Percentiles rank a stretch among this genome's conserved stretches.
These are phyloP conservation scores for Gaertneriomyces semiglobifer DNA, from an alignment of 192 early-diverging fungal species.

Conservation along the genomic window DNA sequence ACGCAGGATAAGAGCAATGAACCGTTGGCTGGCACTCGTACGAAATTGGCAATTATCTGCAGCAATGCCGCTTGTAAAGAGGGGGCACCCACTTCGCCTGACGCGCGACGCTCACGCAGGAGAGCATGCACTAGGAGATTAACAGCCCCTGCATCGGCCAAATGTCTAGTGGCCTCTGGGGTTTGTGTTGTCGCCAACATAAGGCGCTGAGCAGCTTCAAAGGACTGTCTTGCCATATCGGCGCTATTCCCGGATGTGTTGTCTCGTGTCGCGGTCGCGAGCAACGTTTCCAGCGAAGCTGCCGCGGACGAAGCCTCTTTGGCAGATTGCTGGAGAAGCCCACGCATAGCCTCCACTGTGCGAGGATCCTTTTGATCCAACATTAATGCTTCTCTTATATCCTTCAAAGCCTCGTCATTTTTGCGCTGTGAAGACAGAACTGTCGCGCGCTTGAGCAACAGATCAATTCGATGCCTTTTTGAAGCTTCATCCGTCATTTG, in stretches of 20 bases:
- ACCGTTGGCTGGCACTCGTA: neutral
- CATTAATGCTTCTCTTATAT: constrained; percentile 23
- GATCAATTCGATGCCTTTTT: no score
- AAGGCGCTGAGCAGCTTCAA: constrained; percentile 32
- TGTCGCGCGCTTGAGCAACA: constrained; percentile 23
- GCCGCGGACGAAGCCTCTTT: neutral
- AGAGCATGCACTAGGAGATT: constrained; percentile 19
- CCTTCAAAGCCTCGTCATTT: constrained; percentile 28
- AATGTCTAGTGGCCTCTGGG: neutral
- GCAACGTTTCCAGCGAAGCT: constrained; percentile 6
- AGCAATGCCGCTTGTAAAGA: constrained; percentile 18
- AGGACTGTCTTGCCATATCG: neutral
- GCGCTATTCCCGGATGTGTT: neutral
- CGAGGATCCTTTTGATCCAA: constrained; percentile 26
- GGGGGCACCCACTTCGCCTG: constrained; percentile 6
- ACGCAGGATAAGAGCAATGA: constrained; percentile 1
- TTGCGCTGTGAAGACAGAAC: constrained; percentile 9
- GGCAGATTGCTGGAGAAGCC: constrained; percentile 15
- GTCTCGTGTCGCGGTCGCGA: neutral
- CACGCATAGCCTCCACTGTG: constrained; percentile 25
- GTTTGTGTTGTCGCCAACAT: constrained; percentile 15
- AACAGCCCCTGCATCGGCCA: constrained; percentile 18
- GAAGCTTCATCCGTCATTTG: no score
- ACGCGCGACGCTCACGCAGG: neutral
- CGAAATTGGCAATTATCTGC: constrained; percentile 15